Evolutionary conservation across 768 basidiomycete species (phyloP).

Genomic region (Auricularia heimuer): DNA sequence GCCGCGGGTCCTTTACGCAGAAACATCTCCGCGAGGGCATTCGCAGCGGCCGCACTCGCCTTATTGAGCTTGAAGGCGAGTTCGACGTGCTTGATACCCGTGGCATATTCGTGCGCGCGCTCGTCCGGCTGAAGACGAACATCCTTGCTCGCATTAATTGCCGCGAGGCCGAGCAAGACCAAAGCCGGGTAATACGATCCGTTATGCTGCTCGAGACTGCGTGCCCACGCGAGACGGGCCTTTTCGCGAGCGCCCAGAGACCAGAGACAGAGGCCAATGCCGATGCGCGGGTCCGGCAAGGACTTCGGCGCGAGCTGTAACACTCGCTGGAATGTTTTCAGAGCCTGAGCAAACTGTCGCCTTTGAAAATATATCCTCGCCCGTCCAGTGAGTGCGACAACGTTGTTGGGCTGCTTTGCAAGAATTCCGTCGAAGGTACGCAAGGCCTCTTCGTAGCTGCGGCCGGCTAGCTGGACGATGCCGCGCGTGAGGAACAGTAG

Average conservation of each 20-base stretch:
- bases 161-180: slow-evolving; percentile 76
- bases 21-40: slow-evolving; percentile 72
- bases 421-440: slow-evolving; percentile 76
- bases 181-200: slow-evolving; percentile 70
- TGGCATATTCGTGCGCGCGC: slow-evolving; percentile 47
- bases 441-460: slow-evolving; percentile 73
- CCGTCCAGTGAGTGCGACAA: slow-evolving; percentile 80
- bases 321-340: slow-evolving; percentile 80
- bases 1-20: slow-evolving; percentile 55
- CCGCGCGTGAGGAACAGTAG: slow-evolving; percentile 26
- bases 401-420: slow-evolving; percentile 67
- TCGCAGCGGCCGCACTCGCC: slow-evolving; percentile 70
- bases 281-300: slow-evolving; percentile 87
- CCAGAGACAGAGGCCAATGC: slow-evolving; percentile 92
- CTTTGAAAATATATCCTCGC: slow-evolving; percentile 79
- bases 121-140: slow-evolving; percentile 54
- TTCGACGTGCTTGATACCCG: slow-evolving; percentile 63
- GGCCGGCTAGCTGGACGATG: slow-evolving; percentile 69
- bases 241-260: slow-evolving; percentile 72
- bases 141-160: slow-evolving; percentile 77
- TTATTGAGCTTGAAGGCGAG: slow-evolving; percentile 69
- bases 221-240: slow-evolving; percentile 84
- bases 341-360: slow-evolving; percentile 65
- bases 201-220: slow-evolving; percentile 78
- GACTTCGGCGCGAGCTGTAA: slow-evolving; percentile 68